Evolutionary conservation across 441 rosid species (phyloP).

Genomic region (Sinapis alba): DNA sequence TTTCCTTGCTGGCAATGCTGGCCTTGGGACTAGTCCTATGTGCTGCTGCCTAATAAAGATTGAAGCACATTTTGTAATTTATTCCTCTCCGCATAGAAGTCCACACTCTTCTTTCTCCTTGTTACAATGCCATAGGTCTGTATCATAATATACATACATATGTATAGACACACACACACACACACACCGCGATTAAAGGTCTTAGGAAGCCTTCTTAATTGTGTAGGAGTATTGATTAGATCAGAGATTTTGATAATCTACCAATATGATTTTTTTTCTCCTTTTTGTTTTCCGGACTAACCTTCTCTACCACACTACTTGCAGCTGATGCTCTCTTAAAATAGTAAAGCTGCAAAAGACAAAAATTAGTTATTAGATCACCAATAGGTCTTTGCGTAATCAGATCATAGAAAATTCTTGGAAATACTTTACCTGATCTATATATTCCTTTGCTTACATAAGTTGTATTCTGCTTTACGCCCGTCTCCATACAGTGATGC

Average conservation of each 20-base stretch:
- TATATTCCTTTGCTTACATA: not conserved
- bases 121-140: not conserved
- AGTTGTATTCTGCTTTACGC: not conserved
- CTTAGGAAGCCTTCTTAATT: not conserved
- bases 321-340: conserved; percentile 1
- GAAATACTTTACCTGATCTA: not conserved
- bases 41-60: conserved; percentile 4
- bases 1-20: conserved; percentile 22
- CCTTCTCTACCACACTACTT: not conserved
- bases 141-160: not conserved
- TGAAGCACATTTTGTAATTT: conserved; percentile 8
- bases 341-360: conserved; percentile 13
- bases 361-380: not conserved
- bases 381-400: not conserved
- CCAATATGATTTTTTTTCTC: not conserved
- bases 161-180: not conserved
- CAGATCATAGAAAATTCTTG: not conserved
- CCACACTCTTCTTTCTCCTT: not conserved
- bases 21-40: conserved; percentile 16
- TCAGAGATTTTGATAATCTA: conserved; percentile 3
- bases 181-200: conserved; percentile 10
- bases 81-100: not conserved
- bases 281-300: not conserved
- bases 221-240: conserved; percentile 6
- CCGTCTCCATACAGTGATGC: not conserved